A percentile compares a stretch with the other conserved stretches of the same genome.
phyloP scores from a whole-genome alignment of 352 stramenopile species.

The Achlya hypogyna region DNA sequence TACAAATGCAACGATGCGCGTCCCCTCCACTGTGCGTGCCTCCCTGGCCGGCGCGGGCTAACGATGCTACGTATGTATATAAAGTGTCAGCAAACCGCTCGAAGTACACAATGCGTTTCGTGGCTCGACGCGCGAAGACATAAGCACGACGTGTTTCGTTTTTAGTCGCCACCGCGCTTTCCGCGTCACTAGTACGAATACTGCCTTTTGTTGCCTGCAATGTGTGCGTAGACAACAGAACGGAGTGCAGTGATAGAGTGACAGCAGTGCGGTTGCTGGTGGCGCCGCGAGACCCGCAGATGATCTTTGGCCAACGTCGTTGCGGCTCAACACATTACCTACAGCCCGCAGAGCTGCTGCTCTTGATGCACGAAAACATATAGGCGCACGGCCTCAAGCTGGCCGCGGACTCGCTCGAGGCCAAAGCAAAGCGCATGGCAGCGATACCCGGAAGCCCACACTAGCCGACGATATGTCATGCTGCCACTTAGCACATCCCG shows the following conservation, averaged over 20 bases:
- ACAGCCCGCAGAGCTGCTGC: no score
- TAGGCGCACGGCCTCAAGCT: no score
- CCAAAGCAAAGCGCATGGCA: no score
- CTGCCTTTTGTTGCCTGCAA: background rate
- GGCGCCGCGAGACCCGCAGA: constrained; percentile 24
- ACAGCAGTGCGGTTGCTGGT: background rate
- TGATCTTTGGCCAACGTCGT: constrained; percentile 66
- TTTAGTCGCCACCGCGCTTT: constrained; percentile 70
- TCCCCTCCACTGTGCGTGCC: constrained; percentile 26
- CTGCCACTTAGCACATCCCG: no score
- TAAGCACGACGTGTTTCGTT: constrained; percentile 65
- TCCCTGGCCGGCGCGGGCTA: no score
- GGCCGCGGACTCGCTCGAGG: no score
- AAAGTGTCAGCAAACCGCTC: constrained; percentile 58
- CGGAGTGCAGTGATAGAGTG: background rate
- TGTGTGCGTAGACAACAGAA: background rate
- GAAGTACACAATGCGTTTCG: constrained; percentile 42
- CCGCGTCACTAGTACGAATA: constrained; percentile 44
- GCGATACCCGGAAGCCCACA: no score
- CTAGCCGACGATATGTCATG: no score
- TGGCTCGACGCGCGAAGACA: constrained; percentile 39
- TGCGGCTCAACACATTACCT: no score
- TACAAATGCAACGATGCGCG: constrained; percentile 71
- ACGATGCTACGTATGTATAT: constrained; percentile 24
- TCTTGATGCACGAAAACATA: no score